Conservation (phyloP, 371 early-diverging fungal species). For the Haplosporangium sp. region DNA sequence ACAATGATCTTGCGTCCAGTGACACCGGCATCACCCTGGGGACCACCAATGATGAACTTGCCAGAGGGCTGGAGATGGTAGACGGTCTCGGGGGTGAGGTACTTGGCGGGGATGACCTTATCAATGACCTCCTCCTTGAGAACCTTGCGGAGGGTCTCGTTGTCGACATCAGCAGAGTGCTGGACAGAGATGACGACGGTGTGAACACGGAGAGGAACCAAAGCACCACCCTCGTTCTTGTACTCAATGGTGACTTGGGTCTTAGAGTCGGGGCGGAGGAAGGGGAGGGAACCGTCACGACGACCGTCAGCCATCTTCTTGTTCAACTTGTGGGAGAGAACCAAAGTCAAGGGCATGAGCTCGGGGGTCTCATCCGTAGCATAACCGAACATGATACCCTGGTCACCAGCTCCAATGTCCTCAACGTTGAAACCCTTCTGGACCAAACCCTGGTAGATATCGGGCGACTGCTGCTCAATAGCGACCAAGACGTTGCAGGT, state of each 20-base stretch:
- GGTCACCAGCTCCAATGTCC: constrained; percentile 99
- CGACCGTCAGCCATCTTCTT: constrained; percentile 94
- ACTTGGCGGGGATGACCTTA: constrained; percentile 93
- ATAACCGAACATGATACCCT: constrained; percentile 98
- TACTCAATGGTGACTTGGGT: constrained; percentile 99
- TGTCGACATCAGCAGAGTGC: constrained; percentile 92
- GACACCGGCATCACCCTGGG: constrained; percentile 99
- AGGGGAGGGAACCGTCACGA: constrained; percentile 88
- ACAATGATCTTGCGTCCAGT: constrained; percentile 99
- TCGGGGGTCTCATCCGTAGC: constrained; percentile 99
- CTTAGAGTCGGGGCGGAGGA: constrained; percentile 98
- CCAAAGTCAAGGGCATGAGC: constrained; percentile 98
- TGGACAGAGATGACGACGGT: constrained; percentile 99
- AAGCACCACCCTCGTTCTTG: constrained; percentile 92
- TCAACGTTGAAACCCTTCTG: constrained; percentile 91
- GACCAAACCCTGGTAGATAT: constrained; percentile 97
- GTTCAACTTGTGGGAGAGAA: constrained; percentile 98
- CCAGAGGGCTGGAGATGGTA: constrained; percentile 99
- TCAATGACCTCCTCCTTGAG: constrained; percentile 95
- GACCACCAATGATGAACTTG: constrained; percentile 99
- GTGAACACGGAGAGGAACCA: constrained; percentile 96
- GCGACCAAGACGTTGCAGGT: constrained; percentile 98
- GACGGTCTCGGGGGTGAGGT: constrained; percentile 90
- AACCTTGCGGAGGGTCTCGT: constrained; percentile 87
- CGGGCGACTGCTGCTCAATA: constrained; percentile 99